Conservation (phyloP, 2,329 filamentous ascomycete genomes). For the Nothophaeocryptopus gaeumannii region DNA sequence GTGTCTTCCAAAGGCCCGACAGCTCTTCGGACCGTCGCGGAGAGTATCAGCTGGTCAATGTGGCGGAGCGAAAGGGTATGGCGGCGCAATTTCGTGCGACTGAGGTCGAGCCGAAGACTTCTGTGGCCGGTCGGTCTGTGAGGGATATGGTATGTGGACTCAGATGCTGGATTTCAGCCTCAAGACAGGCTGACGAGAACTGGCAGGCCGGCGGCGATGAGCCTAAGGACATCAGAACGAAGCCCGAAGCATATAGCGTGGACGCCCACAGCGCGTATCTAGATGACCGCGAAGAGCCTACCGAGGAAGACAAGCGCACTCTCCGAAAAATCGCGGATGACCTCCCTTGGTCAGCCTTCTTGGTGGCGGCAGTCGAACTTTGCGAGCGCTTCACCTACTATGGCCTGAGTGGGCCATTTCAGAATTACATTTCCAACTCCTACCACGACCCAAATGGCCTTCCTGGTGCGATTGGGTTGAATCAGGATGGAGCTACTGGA, state of each 20-base stretch:
- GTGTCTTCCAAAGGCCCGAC: constrained; percentile 2
- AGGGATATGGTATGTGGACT: neutral
- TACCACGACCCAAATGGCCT: constrained; percentile 38
- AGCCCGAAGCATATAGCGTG: neutral
- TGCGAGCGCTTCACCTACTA: constrained; percentile 29
- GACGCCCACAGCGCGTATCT: neutral
- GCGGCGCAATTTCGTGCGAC: no score
- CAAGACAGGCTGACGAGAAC: neutral
- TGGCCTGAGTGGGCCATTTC: constrained; percentile 36
- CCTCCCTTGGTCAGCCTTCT: constrained; percentile 37
- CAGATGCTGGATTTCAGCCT: no score
- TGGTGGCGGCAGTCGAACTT: constrained; percentile 22
- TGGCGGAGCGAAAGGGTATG: no score
- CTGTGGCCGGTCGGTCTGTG: neutral
- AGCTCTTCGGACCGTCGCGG: constrained; percentile 10
- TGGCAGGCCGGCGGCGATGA: neutral
- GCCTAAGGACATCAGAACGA: no score
- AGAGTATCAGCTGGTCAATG: constrained; percentile 19
- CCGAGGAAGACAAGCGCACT: constrained; percentile 41
- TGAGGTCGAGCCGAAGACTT: neutral
- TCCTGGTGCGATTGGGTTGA: constrained; percentile 33
- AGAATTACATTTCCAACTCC: constrained; percentile 47
- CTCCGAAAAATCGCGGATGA: constrained; percentile 45
- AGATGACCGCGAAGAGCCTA: constrained; percentile 32
- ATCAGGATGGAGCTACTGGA: constrained; percentile 41